Evolutionary conservation across 305 asterid species (phyloP), one percentile per base, ranked within the genome.

Genomic region (Plantago coronopus): DNA sequence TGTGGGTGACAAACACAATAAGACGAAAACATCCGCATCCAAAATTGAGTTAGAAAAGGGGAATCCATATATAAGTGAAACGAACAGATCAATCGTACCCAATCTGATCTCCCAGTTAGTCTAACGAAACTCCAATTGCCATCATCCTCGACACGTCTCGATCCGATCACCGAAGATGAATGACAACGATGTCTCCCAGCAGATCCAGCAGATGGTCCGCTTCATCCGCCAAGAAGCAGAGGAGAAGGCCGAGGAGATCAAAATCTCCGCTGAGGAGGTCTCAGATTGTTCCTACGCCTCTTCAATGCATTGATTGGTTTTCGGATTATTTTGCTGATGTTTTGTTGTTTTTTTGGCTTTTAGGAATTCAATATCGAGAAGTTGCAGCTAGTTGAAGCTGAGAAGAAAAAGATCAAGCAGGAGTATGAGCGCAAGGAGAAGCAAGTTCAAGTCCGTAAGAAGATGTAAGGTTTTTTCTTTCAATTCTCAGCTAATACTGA

Each of bases 141-240:
- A 11, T 12, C 15, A 38, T 38, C 43, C 11, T 38, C 44, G 3
- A 7, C 42, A 7, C 14, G 2, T 1, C 42, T 38, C 44, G 44
- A 38, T 38, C n/a, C 16, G 44, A 38, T 38, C 44, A 12, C 14
- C 37, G 37, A 82, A 63, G 17, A 91, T 91, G 98, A 88, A 88
- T 76, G 95, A 91, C 72, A 70, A 84, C 64, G 98, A 88, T 74
- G 98, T 91, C 45, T 88, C 98, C 37, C 84, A 79, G 94, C 93
- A 91, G 95, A 91, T 91, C 95, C 98, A 91, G 83, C 95, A 88
- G 89, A 88, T 91, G 98, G 95, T 91, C 64, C 81, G 95, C 56
- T 91, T 91, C 87, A 91, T 91, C 82, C 98, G 96, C 65, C 96
- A 91, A 68, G 98, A 91, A 70, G 95, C 96, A 59, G 94, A 91